Evolutionary conservation across 345 rosid genomes (phyloP), one percentile per base, ranked within the genome.

Genomic region (Lepidium aucheri): DNA sequence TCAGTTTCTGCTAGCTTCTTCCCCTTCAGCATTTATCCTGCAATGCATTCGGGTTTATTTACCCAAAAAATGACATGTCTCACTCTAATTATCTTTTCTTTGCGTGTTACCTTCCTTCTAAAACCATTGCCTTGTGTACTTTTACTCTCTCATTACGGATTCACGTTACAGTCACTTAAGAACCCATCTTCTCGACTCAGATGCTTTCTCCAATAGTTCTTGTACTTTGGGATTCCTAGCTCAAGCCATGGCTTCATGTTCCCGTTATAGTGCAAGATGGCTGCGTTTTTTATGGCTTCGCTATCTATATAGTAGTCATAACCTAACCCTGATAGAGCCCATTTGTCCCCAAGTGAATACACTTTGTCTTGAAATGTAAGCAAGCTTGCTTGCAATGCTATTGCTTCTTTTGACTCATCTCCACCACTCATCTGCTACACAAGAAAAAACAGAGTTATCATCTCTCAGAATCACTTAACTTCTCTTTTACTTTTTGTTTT

Each of bases 221-320:
- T 86, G 74, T 88, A 94, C 68, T 80, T 80, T 34, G 85, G 86
- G 69, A 94, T 84, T 58, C 97, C 99, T 53, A 94, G 79, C 75
- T 94, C 99, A 63, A 90, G 91, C 98, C 98, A 93, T 41, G 97
- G 97, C 74, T 93, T 93, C 97, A 90, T 84, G 84, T 87, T 87
- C 60, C 98, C 98, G 65, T 93, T 93, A 24, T 84, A 93, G 77
- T 93, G 98, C 81, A 93, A 72, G 10, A 86, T 84, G 10, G 86
- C 85, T 35, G 91, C 97, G 43, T 76, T 74, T 67, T 76, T 83
- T 57, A 86, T 84, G 39, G 65, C 76, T 74, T 76, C 67, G 20
- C 56, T 70, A 50, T 53, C 53, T 61, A 89, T 74, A 39, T 70
- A 77, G 61, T 84, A 81, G 72, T 86, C 84, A 74, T 93, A 85